Evolutionary conservation across 495 filamentous ascomycete species (phyloP).

Genomic region (Beverwykella pulmonaria): DNA sequence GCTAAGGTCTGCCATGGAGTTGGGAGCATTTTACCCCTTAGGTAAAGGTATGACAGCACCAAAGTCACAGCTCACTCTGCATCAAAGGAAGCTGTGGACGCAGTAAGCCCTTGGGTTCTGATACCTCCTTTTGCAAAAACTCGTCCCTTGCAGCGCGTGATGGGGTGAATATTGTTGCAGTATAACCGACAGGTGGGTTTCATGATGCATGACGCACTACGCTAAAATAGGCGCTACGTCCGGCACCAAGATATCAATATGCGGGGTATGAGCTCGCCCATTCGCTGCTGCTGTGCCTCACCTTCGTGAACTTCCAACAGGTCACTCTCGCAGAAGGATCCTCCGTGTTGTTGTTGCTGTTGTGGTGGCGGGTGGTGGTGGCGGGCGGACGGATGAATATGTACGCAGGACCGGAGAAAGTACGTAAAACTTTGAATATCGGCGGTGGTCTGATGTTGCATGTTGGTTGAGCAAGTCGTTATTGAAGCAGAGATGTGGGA

Average conservation of each 20-base stretch:
- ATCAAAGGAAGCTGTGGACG: not conserved
- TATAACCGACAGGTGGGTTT: conserved; percentile 8
- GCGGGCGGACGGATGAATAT: not conserved
- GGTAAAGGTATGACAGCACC: no score
- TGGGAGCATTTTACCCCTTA: no score
- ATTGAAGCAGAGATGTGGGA: no score
- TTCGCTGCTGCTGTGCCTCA: not conserved
- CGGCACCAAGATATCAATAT: not conserved
- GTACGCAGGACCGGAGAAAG: not conserved
- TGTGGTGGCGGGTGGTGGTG: not conserved
- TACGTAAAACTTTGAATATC: not conserved
- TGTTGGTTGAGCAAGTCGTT: no score
- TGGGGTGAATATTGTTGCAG: not conserved
- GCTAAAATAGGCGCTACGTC: not conserved
- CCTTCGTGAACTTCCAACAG: not conserved
- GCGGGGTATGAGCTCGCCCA: not conserved
- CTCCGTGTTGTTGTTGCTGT: not conserved
- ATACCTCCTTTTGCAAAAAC: not conserved
- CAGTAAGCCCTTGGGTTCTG: not conserved
- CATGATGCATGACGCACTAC: not conserved
- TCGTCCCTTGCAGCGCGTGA: not conserved
- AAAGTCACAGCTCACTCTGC: no score
- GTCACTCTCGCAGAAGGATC: not conserved
- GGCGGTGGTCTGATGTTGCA: no score
- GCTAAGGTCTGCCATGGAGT: no score